Percentiles rank a stretch among this genome's conserved stretches.
These are phyloP conservation scores for Trypanosomatidae sp. DNA, from an alignment of 208 protist genomes.

Conservation along the genomic window DNA sequence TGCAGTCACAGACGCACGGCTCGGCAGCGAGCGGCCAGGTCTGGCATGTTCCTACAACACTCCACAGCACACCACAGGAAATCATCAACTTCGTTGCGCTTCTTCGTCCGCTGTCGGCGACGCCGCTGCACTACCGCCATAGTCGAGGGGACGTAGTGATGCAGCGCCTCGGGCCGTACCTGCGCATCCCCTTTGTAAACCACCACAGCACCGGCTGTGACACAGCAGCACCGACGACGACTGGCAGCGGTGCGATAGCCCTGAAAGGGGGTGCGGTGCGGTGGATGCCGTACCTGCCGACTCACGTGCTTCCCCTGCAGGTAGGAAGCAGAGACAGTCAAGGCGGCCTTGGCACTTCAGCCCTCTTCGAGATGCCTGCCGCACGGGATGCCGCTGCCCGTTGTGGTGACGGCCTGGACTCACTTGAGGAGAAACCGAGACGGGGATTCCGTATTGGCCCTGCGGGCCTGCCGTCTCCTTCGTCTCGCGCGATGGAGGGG, in stretches of 20 bases:
- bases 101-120: constrained; percentile 59
- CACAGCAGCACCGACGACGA: not conserved
- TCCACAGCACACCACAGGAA: constrained; percentile 74
- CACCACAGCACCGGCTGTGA: constrained; percentile 5
- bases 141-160: constrained; percentile 45
- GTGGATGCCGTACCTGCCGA: constrained; percentile 11
- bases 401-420: constrained; percentile 9
- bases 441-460: constrained; percentile 15
- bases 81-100: constrained; percentile 68
- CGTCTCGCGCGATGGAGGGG: not conserved
- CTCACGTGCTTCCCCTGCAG: constrained; percentile 7
- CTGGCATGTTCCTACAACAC: constrained; percentile 69
- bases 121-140: constrained; percentile 60
- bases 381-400: not conserved
- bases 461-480: not conserved
- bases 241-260: not conserved
- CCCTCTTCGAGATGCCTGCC: not conserved
- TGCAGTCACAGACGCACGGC: constrained; percentile 23
- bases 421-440: not conserved
- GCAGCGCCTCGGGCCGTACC: constrained; percentile 57
- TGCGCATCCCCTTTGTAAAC: constrained; percentile 37
- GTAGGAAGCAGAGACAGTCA: not conserved
- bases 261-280: not conserved
- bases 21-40: constrained; percentile 19
- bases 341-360: not conserved